Evolutionary conservation across 768 basidiomycete genomes (phyloP).

Genomic region (Termitomyces sp.): DNA sequence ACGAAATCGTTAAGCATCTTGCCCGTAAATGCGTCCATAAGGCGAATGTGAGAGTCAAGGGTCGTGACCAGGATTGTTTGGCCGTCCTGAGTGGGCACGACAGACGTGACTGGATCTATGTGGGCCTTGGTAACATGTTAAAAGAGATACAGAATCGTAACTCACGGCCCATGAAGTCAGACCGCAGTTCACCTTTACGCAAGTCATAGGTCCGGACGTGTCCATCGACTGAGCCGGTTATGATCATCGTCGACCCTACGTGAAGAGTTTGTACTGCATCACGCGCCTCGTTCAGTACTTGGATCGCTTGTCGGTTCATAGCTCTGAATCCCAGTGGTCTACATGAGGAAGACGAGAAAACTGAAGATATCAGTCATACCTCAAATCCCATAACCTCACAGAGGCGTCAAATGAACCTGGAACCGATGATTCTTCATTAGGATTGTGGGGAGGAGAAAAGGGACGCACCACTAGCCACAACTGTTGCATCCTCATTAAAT

Average conservation of each 20-base stretch:
- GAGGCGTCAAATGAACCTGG: slow-evolving; percentile 91
- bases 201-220: slow-evolving; percentile 92
- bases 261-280: slow-evolving; percentile 83
- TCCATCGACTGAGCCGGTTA: slow-evolving; percentile 88
- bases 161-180: slow-evolving; percentile 90
- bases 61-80: slow-evolving; percentile 81
- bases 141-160: slow-evolving; percentile 13
- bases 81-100: slow-evolving; percentile 74
- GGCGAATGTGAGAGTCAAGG: slow-evolving; percentile 79
- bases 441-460: neutral
- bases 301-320: slow-evolving; percentile 74
- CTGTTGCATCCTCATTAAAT: slow-evolving; percentile 84
- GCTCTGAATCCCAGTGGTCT: slow-evolving; percentile 42
- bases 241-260: slow-evolving; percentile 61
- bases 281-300: slow-evolving; percentile 82
- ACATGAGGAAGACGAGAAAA: neutral
- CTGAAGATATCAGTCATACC: slow-evolving; percentile 44
- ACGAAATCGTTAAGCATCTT: slow-evolving; percentile 82
- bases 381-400: slow-evolving; percentile 88
- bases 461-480: slow-evolving; percentile 78
- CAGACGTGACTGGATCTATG: slow-evolving; percentile 82
- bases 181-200: slow-evolving; percentile 84
- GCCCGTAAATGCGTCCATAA: slow-evolving; percentile 83
- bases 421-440: slow-evolving; percentile 2
- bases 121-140: slow-evolving; percentile 5